Base-by-base conservation (phyloP, 164 flowering plant species). In the Chimonanthus salicifolius region DNA sequence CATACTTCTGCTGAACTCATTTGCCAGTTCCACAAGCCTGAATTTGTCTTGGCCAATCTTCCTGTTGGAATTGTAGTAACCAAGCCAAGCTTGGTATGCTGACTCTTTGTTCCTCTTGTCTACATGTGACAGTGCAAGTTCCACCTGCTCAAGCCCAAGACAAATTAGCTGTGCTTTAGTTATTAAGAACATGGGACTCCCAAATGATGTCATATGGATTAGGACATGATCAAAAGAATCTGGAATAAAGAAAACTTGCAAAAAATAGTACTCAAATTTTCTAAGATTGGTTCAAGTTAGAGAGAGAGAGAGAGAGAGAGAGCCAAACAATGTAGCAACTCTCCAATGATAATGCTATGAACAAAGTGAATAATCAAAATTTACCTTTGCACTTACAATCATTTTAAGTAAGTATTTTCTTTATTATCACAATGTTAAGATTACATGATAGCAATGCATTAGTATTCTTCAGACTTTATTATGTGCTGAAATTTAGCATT, bases 1-100 rank as follows among this genome's bases (percentile, higher is more conserved):
- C 99, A 96, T 90, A 84, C 89, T 82, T 69, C 90, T 79, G 83
- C 99, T 96, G 80, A 93, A 94, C 64, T 92, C 97, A 70, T 89
- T 94, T 4, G 95, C 99, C 49, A 92, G 93, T 85, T 92, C 89
- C 62, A 94, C 98, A 15, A 96, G 97, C 74, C 80, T 88, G 70
- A 46, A n/a, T 82, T 92, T 94, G 83, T 96, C 92, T 62, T 80
- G 76, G 5, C 88, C 94, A 16, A 94, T 80, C 33, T 18, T 84
- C 81, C 88, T 92, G 9, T 80, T 76, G 3, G 95, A 91, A 64
- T 94, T 96, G 87, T 96, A 96, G 74, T 82, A 96, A 15, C 99
- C 99, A 47, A 96, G 92, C 99, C 99, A 96, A 20, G 99, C 92
- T 74, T 94, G 99, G 79, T 96, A 96, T 47, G 97, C 97, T 18